Base-by-base conservation (phyloP, 176 grass and related monocot species). In the Calamus simplicifolius region DNA sequence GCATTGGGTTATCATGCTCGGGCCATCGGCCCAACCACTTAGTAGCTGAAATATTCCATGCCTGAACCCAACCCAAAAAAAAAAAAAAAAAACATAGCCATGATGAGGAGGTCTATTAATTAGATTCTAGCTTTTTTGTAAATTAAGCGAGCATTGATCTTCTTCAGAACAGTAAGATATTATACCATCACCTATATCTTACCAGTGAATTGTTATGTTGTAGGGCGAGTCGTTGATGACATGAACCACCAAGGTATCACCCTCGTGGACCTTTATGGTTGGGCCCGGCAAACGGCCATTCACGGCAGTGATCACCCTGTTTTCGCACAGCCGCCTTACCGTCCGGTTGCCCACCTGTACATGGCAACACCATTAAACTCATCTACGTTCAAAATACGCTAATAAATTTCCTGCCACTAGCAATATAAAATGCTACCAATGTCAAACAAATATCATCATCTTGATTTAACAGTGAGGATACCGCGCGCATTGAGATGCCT, bases 1-100 rank as follows among this genome's bases (percentile, higher is more conserved):
- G 60, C 85, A 89, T 58, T 89, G 85, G 16, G 85, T 59, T 48
- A 89, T 78, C 80, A 89, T 89, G 62, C 18, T 80, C 17, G 85
- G 69, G 12, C 85, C 85, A 63, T 89, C 85, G 18, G 80, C 59
- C 85, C 85, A 89, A 12, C 35, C 38, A 10, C 72, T 70, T 30
- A 62, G 48, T 31, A 65, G 73, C 58, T 89, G 85, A 29, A 89
- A 75, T 26, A 89, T 57, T n/a, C 85, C 85, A 29, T 89, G 85
- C 84, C 74, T 77, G 28, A 13, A 29, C 3, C 17, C 12, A 35
- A n/a, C n/a, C 28, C 12, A 68, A 3, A 2, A 55, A 10, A 28
- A 66, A 50, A 43, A 8, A 66, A 50, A 51, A 66, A 29, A 29
- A 25, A 17, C 57, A 6, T 16, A 71, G 27, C 4, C 21, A 23